Percentiles rank a stretch among this genome's conserved stretches.
Conservation (phyloP, 1,139 yeast genomes). For the Nematodospora anomalae region DNA sequence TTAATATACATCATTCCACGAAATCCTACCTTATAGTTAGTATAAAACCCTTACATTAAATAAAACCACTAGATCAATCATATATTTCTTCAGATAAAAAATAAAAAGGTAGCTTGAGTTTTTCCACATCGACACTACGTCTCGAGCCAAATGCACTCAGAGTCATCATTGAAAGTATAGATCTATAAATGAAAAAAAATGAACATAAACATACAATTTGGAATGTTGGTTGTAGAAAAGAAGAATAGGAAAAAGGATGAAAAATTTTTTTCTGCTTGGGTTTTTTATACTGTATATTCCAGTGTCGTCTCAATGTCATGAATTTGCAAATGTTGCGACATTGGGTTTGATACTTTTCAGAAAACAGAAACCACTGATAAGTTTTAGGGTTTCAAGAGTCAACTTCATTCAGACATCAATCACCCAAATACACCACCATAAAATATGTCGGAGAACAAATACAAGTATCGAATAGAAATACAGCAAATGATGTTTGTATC, state of each 20-base stretch:
- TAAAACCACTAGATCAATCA: not conserved
- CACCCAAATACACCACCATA: too few relatives aligned
- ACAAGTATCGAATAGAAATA: constrained; percentile 79
- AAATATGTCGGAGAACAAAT: constrained; percentile 41
- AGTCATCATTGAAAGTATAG: constrained; percentile 55
- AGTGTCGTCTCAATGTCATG: too few relatives aligned
- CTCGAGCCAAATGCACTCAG: constrained; percentile 98
- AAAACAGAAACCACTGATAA: too few relatives aligned
- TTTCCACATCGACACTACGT: constrained; percentile 89
- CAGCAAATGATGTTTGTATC: constrained; percentile 99
- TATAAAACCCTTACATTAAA: not conserved
- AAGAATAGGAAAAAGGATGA: not conserved
- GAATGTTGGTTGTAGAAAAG: constrained; percentile 3
- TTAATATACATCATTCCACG: not conserved
- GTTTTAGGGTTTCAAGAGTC: too few relatives aligned
- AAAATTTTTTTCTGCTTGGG: constrained; percentile 6
- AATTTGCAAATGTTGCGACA: too few relatives aligned
- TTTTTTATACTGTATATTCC: not conserved
- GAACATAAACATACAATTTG: constrained; percentile 3
- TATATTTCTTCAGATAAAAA: constrained; percentile 30
- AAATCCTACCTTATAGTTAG: not conserved
- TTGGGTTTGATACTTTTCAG: too few relatives aligned
- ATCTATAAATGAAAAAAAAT: not conserved
- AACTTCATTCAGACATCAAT: too few relatives aligned
- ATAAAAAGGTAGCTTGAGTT: constrained; percentile 80